Evolutionary conservation across 768 basidiomycete species (phyloP).

Genomic region (Ramaria rubella): DNA sequence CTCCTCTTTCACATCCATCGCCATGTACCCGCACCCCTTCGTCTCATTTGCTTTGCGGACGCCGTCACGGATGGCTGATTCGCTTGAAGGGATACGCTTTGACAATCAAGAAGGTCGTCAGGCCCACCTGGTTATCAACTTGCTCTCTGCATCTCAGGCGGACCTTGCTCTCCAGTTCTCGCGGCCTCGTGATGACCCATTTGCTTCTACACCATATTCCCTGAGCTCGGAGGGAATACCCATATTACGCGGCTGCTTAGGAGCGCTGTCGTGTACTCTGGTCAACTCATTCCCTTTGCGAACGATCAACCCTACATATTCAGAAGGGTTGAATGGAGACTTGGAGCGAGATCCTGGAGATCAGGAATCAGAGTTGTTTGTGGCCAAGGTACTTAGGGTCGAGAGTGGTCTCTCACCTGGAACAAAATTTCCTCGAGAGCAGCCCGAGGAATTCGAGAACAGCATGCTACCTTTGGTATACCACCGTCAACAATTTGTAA

Average conservation of each 20-base stretch:
- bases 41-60: constrained; percentile 85
- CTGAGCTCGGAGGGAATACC: constrained; percentile 51
- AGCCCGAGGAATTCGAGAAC: constrained; percentile 23
- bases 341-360: not conserved
- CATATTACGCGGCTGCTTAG: constrained; percentile 52
- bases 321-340: constrained; percentile 12
- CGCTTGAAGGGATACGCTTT: constrained; percentile 31
- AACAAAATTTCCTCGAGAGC: constrained; percentile 15
- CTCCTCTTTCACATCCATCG: constrained; percentile 88
- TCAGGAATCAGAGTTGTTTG: constrained; percentile 62
- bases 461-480: constrained; percentile 50
- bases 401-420: constrained; percentile 31
- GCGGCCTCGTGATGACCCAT: constrained; percentile 34
- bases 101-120: constrained; percentile 18
- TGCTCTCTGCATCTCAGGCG: constrained; percentile 66
- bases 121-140: constrained; percentile 71
- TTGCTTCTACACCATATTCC: constrained; percentile 28
- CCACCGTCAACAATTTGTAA: constrained; percentile 54
- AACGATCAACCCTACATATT: constrained; percentile 31
- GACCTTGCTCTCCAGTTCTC: constrained; percentile 64
- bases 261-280: constrained; percentile 67
- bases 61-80: constrained; percentile 79
- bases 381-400: constrained; percentile 70
- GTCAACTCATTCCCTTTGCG: constrained; percentile 59
- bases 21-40: constrained; percentile 82